These are phyloP conservation scores for Dovyalis caffra DNA, from an alignment of 345 rosid genomes.

Conservation along the genomic window DNA sequence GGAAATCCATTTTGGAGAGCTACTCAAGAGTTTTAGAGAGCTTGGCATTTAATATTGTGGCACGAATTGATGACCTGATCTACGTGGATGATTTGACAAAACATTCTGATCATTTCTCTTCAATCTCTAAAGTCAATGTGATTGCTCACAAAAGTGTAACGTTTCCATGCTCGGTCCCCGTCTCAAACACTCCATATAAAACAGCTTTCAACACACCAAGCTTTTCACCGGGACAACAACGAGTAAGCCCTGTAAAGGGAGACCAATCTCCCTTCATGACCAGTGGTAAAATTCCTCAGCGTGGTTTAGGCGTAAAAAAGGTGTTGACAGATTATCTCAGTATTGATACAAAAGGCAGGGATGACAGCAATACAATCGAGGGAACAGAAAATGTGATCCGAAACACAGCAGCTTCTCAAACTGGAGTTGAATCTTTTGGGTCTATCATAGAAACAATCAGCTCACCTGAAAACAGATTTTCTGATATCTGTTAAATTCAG, in stretches of 20 bases:
- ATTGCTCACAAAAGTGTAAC: conserved; percentile 50
- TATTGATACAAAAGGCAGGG: conserved; percentile 52
- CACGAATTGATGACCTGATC: conserved; percentile 86
- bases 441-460: conserved; percentile 30
- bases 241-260: conserved; percentile 59
- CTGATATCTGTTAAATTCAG: neutral
- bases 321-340: conserved; percentile 67
- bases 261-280: conserved; percentile 54
- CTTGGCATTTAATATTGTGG: conserved; percentile 83
- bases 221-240: conserved; percentile 63
- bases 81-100: conserved; percentile 81
- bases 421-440: conserved; percentile 22
- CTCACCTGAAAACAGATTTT: conserved; percentile 6
- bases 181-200: conserved; percentile 64
- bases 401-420: conserved; percentile 33
- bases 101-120: conserved; percentile 61
- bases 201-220: conserved; percentile 68
- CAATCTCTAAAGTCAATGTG: conserved; percentile 52
- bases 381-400: conserved; percentile 21
- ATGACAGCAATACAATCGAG: conserved; percentile 11
- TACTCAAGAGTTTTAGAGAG: conserved; percentile 93
- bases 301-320: conserved; percentile 61
- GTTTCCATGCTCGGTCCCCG: conserved; percentile 48
- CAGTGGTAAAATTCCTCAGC: conserved; percentile 48
- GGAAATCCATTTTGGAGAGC: conserved; percentile 92